phyloP scores from a whole-genome alignment of 2,329 filamentous ascomycete genomes.

The Pseudogymnoascus sp. region DNA sequence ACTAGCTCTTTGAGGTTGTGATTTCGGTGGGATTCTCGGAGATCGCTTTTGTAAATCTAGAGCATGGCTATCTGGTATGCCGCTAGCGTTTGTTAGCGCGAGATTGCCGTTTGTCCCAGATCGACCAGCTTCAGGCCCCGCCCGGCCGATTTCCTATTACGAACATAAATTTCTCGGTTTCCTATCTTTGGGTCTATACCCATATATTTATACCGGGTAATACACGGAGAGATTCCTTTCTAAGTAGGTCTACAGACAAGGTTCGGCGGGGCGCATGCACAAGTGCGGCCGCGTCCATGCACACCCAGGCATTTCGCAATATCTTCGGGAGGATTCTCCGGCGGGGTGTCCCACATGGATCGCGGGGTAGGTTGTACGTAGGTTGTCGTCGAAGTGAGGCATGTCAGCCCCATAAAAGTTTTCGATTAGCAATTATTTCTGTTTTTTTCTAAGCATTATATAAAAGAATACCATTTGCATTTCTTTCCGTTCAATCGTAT shows the following conservation, averaged over 20 bases:
- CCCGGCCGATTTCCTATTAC: neutral
- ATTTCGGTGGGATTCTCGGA: neutral
- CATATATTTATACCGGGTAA: neutral
- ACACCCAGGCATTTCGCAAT: neutral
- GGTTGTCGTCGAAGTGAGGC: neutral
- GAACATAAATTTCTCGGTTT: neutral
- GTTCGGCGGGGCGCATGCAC: neutral
- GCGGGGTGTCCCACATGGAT: slow-evolving; percentile 7
- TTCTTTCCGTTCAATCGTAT: neutral
- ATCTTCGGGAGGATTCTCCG: neutral
- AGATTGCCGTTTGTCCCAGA: neutral
- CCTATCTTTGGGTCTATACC: neutral
- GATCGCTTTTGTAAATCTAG: neutral
- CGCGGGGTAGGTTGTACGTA: neutral
- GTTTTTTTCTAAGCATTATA: neutral
- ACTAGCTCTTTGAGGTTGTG: neutral
- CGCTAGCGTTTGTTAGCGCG: slow-evolving; percentile 1
- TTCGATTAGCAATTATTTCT: neutral
- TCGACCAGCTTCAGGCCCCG: neutral
- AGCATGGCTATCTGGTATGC: neutral
- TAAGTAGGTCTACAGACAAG: neutral
- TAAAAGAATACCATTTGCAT: neutral
- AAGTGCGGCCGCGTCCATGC: neutral
- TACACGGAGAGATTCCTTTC: neutral
- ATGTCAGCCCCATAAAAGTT: neutral